Evolutionary conservation across 2,329 filamentous ascomycete species (phyloP).

Genomic region (Arthrinium puccinioides): DNA sequence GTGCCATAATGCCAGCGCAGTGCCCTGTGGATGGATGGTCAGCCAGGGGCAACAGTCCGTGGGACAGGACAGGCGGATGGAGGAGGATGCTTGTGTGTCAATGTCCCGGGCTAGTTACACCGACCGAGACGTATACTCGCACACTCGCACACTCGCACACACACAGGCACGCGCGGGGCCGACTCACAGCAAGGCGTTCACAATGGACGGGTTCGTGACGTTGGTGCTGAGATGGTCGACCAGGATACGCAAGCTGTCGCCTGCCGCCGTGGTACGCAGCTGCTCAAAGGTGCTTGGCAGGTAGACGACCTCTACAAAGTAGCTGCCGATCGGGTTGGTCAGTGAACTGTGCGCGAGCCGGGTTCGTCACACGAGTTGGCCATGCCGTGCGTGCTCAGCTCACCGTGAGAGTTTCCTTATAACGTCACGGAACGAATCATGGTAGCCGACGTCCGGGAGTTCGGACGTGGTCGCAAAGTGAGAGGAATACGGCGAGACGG

Average conservation of each 20-base stretch:
- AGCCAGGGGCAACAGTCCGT: background rate
- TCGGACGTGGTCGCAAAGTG: conserved; percentile 14
- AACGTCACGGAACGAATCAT: conserved; percentile 56
- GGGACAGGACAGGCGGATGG: no score
- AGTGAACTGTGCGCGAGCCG: background rate
- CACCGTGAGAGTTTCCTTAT: conserved; percentile 61
- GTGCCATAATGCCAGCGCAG: conserved; percentile 68
- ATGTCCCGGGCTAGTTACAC: no score
- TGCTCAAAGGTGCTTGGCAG: conserved; percentile 68
- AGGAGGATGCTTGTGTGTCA: no score
- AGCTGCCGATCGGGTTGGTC: conserved; percentile 32
- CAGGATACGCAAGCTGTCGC: conserved; percentile 48
- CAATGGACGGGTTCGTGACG: conserved; percentile 61
- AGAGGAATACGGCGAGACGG: conserved; percentile 25
- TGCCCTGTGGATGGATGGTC: conserved; percentile 39
- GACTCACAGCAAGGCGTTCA: conserved; percentile 66
- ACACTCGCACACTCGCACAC: no score
- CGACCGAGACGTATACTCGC: no score
- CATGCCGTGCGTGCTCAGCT: conserved; percentile 16
- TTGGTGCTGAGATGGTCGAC: conserved; percentile 56
- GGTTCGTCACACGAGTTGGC: background rate
- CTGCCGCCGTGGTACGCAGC: conserved; percentile 58
- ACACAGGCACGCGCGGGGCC: background rate
- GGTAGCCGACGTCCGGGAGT: conserved; percentile 49
- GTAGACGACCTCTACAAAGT: conserved; percentile 54